These are phyloP conservation scores for Aureobasidium lini DNA, from an alignment of 2,329 filamentous ascomycete species.

Conservation along the genomic window DNA sequence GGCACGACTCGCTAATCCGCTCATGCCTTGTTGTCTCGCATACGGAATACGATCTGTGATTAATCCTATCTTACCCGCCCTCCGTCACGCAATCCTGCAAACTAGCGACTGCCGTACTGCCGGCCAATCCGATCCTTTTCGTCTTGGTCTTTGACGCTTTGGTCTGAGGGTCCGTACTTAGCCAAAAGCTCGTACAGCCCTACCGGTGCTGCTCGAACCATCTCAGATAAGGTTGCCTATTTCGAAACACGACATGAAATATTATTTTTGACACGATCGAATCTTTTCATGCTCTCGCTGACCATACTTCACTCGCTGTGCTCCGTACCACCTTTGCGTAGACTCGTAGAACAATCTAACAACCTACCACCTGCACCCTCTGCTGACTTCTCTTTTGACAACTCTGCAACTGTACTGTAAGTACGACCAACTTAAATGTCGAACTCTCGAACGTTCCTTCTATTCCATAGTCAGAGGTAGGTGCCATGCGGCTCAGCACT, in stretches of 20 bases:
- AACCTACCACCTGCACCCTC: no score
- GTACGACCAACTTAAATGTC: no score
- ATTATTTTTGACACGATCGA: no score
- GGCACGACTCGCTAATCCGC: not conserved
- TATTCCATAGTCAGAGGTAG: no score
- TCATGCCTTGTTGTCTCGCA: slow-evolving; percentile 1
- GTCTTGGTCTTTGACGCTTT: not conserved
- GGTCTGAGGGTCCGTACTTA: not conserved
- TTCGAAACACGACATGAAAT: not conserved
- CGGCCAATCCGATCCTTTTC: not conserved
- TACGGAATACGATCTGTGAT: not conserved
- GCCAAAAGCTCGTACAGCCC: not conserved
- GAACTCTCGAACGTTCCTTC: no score
- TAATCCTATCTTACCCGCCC: not conserved
- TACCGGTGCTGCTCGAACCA: not conserved
- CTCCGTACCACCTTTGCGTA: no score
- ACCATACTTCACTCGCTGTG: no score
- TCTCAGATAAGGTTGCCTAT: not conserved
- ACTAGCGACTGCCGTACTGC: not conserved
- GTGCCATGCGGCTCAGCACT: no score
- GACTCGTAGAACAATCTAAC: no score
- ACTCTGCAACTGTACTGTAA: no score
- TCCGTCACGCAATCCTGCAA: not conserved
- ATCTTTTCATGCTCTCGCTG: no score
- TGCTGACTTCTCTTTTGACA: no score